Base-by-base conservation (phyloP, 1,284 basidiomycete genomes). In the Pascua guehoae region DNA sequence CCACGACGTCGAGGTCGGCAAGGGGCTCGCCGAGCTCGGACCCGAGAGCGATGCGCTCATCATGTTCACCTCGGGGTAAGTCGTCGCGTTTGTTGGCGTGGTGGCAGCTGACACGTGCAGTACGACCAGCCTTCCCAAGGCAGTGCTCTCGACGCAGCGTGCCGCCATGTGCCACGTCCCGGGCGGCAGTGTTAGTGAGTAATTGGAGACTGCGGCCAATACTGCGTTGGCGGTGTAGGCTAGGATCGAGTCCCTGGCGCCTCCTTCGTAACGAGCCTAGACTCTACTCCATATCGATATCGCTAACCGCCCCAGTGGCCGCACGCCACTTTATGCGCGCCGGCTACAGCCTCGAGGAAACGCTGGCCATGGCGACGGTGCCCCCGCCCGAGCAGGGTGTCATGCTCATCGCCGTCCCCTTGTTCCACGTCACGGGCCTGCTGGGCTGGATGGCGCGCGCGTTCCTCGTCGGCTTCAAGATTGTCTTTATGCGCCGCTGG, bases 341-440 rank as follows among this genome's bases (percentile, higher is more conserved):
- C 37, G 71, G 70, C 12, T 55, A 58, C 2, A 53, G 65, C 0
- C 46, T 64, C 8, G 17, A 41, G 12, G 53, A 58, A 4, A 54
- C 24, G 24, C 24, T 32, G 24, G 24, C 24, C 24, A 32, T 32
- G 24, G 24, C 24, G 24, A 32, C 24, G 4, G 24, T 32, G 24
- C 24, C 24, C 24, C 24, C n/a, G 8, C 41, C 47, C 12, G 37
- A 24, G 40, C 51, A 56, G 38, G n/a, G 14, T 11, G 44, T 42
- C 17, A 43, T 17, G 12, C 61, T 75, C 16, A 65, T 74, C 32
- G 54, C 73, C 10, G 68, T 74, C 38, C 73, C 73, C 0, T 62
- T 75, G 4, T 75, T 75, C 62, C 73, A 75, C 67, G 73, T 75
- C 3, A 75, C 73, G 0, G 73, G 72, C 14, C 69, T 69, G 46